These are phyloP conservation scores for Xylariaceae sp. DNA, from an alignment of 2,329 filamentous ascomycete species.

Conservation along the genomic window DNA sequence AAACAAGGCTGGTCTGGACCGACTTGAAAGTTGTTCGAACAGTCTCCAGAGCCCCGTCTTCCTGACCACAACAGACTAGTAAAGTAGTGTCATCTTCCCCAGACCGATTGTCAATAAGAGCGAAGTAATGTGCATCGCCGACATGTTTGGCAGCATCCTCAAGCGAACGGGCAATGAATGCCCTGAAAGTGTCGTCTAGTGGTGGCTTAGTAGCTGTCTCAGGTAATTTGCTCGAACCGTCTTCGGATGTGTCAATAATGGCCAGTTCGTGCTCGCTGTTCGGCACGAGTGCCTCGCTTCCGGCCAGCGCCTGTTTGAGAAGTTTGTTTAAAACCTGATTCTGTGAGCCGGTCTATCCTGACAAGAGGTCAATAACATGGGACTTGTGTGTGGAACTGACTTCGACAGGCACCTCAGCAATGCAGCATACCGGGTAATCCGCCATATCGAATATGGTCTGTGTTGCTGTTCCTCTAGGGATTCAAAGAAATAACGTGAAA, in stretches of 20 bases:
- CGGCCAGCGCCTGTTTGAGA: conserved; percentile 33
- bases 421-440: conserved; percentile 20
- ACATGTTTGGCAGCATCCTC: conserved; percentile 2
- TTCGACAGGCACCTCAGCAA: conserved; percentile 36
- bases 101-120: conserved; percentile 6
- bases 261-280: conserved; percentile 6
- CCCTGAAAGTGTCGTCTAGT: not conserved
- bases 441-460: no score
- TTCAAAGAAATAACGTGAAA: no score
- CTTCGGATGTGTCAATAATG: not conserved
- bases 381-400: no score
- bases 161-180: conserved; percentile 3
- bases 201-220: not conserved
- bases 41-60: not conserved
- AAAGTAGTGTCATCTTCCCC: not conserved
- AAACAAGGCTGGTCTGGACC: conserved; percentile 3
- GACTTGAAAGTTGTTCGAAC: conserved; percentile 6
- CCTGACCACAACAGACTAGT: not conserved
- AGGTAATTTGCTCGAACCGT: not conserved
- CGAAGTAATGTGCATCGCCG: conserved; percentile 1
- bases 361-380: no score
- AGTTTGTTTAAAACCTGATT: conserved; percentile 11
- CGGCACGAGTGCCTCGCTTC: conserved; percentile 18
- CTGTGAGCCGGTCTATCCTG: no score
- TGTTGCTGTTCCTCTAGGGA: no score